Percentiles rank a stretch among this genome's conserved stretches.
Evolutionary conservation across 192 early-diverging fungal species (phyloP).

Genomic region (Coemansia sp.): DNA sequence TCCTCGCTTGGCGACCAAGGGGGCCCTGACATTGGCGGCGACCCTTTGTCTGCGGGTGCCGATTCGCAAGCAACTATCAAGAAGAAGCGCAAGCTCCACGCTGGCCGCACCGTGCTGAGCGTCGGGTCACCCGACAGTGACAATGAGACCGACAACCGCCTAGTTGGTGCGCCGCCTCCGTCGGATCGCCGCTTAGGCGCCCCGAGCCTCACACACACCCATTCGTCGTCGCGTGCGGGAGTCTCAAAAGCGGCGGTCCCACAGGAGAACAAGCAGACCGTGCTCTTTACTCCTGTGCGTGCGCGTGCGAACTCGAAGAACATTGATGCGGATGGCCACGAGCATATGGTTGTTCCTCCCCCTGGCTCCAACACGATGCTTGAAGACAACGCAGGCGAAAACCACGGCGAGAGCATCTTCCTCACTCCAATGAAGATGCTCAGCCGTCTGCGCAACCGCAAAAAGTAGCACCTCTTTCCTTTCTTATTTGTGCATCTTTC

Average conservation of each 20-base stretch:
- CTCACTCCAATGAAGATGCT: slow-evolving; percentile 53
- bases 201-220: not conserved
- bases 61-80: slow-evolving; percentile 23
- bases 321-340: not conserved
- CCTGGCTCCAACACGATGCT: not conserved
- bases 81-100: slow-evolving; percentile 49
- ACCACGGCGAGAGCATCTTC: slow-evolving; percentile 29
- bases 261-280: slow-evolving; percentile 35
- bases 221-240: not conserved
- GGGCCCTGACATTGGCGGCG: not conserved
- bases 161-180: not conserved
- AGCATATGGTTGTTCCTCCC: not conserved
- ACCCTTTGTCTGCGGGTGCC: slow-evolving; percentile 4
- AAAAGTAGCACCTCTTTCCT: slow-evolving; percentile 20
- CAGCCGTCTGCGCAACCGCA: slow-evolving; percentile 41
- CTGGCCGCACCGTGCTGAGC: slow-evolving; percentile 19
- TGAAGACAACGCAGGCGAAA: not conserved
- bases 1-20: not conserved
- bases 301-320: slow-evolving; percentile 14
- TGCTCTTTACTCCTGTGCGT: slow-evolving; percentile 43
- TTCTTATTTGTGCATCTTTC: no score
- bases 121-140: slow-evolving; percentile 15
- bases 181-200: not conserved
- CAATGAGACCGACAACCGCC: slow-evolving; percentile 1
- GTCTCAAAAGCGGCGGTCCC: slow-evolving; percentile 12